Evolutionary conservation across 345 rosid genomes (phyloP).

Genomic region (Pugionium dolabratum): DNA sequence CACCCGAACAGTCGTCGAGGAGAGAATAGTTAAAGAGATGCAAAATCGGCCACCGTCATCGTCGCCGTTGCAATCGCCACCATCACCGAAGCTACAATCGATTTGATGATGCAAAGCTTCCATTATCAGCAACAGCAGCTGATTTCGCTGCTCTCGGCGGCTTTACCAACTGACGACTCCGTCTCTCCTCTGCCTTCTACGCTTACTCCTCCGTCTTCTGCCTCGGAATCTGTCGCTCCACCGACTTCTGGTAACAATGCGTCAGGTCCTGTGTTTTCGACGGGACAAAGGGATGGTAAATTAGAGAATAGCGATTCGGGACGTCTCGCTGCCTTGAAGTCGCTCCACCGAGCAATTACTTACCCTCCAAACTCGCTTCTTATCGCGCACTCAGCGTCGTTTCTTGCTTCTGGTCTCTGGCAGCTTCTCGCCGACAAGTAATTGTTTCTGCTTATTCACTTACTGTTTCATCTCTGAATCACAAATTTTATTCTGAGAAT

Average conservation of each 20-base stretch:
- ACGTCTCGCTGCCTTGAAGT: constrained; percentile 67
- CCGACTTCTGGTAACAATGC: constrained; percentile 25
- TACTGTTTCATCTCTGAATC: neutral
- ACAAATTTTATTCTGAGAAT: constrained; percentile 4
- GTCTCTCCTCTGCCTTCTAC: constrained; percentile 32
- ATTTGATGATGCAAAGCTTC: constrained; percentile 56
- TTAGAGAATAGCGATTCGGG: constrained; percentile 60
- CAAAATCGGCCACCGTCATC: constrained; percentile 32
- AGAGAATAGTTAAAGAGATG: constrained; percentile 9
- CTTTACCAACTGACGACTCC: constrained; percentile 63
- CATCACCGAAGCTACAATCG: constrained; percentile 19
- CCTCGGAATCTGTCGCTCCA: constrained; percentile 22
- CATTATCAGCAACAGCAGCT: constrained; percentile 84
- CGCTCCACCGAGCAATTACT: constrained; percentile 80
- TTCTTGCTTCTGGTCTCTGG: constrained; percentile 76
- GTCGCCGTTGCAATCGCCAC: constrained; percentile 38
- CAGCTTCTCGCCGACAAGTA: constrained; percentile 84
- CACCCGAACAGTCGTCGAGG: constrained; percentile 1
- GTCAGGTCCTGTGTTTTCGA: constrained; percentile 13
- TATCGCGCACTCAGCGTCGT: constrained; percentile 81
- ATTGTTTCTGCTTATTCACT: neutral
- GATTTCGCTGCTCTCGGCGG: constrained; percentile 68
- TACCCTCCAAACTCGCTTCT: constrained; percentile 84
- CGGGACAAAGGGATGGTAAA: constrained; percentile 29
- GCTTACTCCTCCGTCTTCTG: constrained; percentile 23